Base-by-base conservation (phyloP, 2,329 filamentous ascomycete species). In the Biscogniauxia sp. region DNA sequence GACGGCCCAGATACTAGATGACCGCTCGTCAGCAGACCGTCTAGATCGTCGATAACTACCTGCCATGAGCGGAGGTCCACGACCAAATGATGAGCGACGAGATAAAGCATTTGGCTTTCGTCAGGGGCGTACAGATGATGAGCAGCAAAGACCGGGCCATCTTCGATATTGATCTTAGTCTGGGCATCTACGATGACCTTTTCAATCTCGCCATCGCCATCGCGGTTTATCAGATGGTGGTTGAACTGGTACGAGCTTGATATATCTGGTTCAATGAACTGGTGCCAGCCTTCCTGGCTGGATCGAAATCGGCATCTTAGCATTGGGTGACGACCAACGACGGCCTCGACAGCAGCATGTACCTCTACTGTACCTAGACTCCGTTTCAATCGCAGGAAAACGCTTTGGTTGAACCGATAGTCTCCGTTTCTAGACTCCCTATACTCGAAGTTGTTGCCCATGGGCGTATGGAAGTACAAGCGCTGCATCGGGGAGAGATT, bases 401-500 rank as follows among this genome's bases (percentile, higher is more conserved):
- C 71, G 61, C 82, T 82, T 64, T 81, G 80, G 61, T 82, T 84
- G 64, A 82, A 84, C 2, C 80, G 76, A 61, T 79, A 80, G 20
- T 72, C 77, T 0, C 75, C 75, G 2, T 75, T 73, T 3, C 65
- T 59, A 0, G 67, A 60, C 45, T 69, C 67, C 25, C 75, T 68
- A 15, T 70, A 66, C 25, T 71, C 70, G 11, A 67, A 60, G 54
- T 75, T 70, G 1, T 73, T 74, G 4, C 77, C 77, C 69, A 81
- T 78, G 1, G 73, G 70, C 0, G 80, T 81, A 62, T 80, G 75
- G 56, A 84, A 83, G 66, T 82, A 82, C 3, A 85, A 73, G 58
- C 80, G 78, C 69, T 85, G 82, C 78, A 84, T 84, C 2, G 82
- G 78, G 0, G 82, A 80, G 9, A 84, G 74, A 9, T 78, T 77